Evolutionary conservation across 2,329 filamentous ascomycete genomes (phyloP).

Genomic region (Cadophora malorum): DNA sequence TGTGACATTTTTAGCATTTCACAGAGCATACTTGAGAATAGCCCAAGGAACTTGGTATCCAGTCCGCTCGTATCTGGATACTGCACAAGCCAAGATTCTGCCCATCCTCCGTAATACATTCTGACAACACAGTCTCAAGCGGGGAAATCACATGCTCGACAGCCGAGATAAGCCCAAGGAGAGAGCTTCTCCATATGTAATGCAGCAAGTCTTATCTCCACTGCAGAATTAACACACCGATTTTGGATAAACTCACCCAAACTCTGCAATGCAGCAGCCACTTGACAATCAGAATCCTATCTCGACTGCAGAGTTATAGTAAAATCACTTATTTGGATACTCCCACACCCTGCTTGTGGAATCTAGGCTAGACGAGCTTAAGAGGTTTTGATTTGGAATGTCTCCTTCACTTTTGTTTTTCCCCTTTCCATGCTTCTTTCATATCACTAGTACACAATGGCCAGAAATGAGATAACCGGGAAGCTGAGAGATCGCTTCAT

Average conservation of each 20-base stretch:
- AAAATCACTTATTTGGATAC: not conserved
- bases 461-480: constrained; percentile 22
- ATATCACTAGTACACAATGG: not conserved
- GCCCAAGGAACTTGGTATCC: too few relatives aligned
- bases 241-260: not conserved
- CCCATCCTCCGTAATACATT: too few relatives aligned
- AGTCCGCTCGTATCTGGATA: too few relatives aligned
- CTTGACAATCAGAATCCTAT: not conserved
- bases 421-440: not conserved
- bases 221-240: not conserved
- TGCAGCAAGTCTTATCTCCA: too few relatives aligned
- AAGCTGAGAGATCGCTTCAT: constrained; percentile 30
- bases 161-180: too few relatives aligned
- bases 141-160: too few relatives aligned
- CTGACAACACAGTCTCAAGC: too few relatives aligned
- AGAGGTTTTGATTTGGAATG: not conserved
- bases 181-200: too few relatives aligned
- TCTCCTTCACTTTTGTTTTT: not conserved
- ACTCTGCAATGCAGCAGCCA: not conserved
- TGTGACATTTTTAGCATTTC: too few relatives aligned
- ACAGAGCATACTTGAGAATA: too few relatives aligned
- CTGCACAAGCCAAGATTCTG: too few relatives aligned
- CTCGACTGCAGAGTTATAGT: not conserved
- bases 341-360: not conserved
- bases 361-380: not conserved